Percentiles rank a stretch among this genome's conserved stretches.
Conservation (phyloP, 169 alveolate genomes). For the Plasmodium vivax region DNA sequence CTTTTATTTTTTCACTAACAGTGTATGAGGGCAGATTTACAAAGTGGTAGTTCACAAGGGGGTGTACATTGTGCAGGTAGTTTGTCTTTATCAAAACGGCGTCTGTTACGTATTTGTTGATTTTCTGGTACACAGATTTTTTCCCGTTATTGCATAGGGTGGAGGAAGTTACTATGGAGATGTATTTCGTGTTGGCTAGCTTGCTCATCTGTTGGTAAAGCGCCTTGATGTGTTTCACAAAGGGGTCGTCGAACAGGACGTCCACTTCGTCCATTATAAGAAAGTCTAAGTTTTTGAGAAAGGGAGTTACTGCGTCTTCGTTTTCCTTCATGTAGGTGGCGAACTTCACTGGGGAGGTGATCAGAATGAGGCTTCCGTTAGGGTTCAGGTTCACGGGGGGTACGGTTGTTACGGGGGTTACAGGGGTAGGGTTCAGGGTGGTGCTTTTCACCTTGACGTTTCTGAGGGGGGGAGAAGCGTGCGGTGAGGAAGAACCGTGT, state of each 20-base stretch:
- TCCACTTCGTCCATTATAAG: slow-evolving; percentile 70
- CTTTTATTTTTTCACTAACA: slow-evolving; percentile 13
- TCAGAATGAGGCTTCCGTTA: not conserved
- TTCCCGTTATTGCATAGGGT: slow-evolving; percentile 52
- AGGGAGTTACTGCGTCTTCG: not conserved
- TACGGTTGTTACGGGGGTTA: too few species aligned
- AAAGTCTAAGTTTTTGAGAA: slow-evolving; percentile 31
- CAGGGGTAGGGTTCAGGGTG: not conserved
- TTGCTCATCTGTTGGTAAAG: slow-evolving; percentile 30
- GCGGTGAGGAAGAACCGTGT: too few species aligned
- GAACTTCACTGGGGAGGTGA: slow-evolving; percentile 33
- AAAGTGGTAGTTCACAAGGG: slow-evolving; percentile 62
- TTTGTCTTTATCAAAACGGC: slow-evolving; percentile 38
- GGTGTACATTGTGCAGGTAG: slow-evolving; percentile 46
- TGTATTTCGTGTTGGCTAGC: not conserved
- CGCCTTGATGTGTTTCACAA: slow-evolving; percentile 12
- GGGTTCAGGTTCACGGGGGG: not conserved
- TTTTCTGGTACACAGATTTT: slow-evolving; percentile 27
- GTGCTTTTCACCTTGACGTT: slow-evolving; percentile 14
- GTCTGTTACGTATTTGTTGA: slow-evolving; percentile 32
- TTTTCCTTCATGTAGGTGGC: slow-evolving; percentile 49
- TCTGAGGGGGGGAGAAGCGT: not conserved
- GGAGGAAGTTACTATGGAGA: slow-evolving; percentile 53
- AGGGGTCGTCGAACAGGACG: slow-evolving; percentile 41
- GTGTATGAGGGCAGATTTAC: slow-evolving; percentile 10